These are phyloP conservation scores for Hypomyces perniciosus DNA, from an alignment of 2,329 filamentous ascomycete genomes.

Conservation along the genomic window DNA sequence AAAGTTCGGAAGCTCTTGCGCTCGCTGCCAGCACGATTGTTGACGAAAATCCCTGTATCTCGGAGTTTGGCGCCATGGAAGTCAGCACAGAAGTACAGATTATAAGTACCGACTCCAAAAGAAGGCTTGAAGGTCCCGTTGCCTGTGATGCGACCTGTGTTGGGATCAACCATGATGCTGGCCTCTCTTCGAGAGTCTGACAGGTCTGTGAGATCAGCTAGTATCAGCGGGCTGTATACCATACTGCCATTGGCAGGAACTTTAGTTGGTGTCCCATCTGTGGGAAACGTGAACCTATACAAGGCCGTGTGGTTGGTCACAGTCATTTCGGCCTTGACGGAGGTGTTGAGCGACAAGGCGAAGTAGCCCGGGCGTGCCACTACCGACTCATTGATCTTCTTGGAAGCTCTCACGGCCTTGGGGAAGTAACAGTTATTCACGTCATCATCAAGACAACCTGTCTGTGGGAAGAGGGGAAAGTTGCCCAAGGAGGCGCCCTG, in stretches of 20 bases:
- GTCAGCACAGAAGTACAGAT: slow-evolving; percentile 55
- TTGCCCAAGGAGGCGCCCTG: slow-evolving; percentile 42
- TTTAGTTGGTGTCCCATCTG: slow-evolving; percentile 20
- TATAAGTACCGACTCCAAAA: slow-evolving; percentile 55
- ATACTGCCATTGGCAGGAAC: slow-evolving; percentile 6
- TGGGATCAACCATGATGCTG: slow-evolving; percentile 27
- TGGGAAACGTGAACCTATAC: slow-evolving; percentile 54
- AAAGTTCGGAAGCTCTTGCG: slow-evolving; percentile 33
- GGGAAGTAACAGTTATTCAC: slow-evolving; percentile 46
- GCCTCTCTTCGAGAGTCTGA: slow-evolving; percentile 20
- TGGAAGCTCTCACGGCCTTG: slow-evolving; percentile 39
- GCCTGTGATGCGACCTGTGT: slow-evolving; percentile 51
- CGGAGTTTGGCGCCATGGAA: slow-evolving; percentile 46
- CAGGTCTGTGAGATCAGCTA: slow-evolving; percentile 55
- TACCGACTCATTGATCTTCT: slow-evolving; percentile 45
- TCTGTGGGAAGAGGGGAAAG: slow-evolving; percentile 47
- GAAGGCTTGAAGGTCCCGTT: slow-evolving; percentile 53
- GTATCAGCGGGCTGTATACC: slow-evolving; percentile 42
- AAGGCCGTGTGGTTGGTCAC: slow-evolving; percentile 53
- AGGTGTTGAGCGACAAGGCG: slow-evolving; percentile 47
- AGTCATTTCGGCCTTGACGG: slow-evolving; percentile 57
- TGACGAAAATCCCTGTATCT: slow-evolving; percentile 53
- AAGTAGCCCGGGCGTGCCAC: slow-evolving; percentile 58
- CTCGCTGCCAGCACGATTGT: slow-evolving; percentile 42
- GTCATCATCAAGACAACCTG: slow-evolving; percentile 39